Conservation (phyloP, 192 early-diverging fungal genomes). For the Entomortierella beljakovae region DNA sequence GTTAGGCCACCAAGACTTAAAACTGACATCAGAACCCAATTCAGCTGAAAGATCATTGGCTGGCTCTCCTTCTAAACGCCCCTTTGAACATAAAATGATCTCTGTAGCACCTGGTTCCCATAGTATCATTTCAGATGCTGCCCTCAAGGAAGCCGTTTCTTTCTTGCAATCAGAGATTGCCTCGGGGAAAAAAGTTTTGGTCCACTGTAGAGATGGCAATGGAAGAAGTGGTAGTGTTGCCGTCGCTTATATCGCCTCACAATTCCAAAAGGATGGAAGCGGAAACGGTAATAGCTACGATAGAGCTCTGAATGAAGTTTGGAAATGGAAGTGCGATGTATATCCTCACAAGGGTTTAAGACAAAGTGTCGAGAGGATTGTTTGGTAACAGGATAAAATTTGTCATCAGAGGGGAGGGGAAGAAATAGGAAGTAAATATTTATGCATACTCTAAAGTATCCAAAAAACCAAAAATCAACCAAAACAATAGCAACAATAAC, state of each 20-base stretch:
- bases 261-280: constrained; percentile 12
- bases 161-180: constrained; percentile 25
- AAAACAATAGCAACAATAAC: too few relatives aligned
- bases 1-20: background rate
- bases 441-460: too few relatives aligned
- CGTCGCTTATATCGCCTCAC: constrained; percentile 35
- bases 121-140: constrained; percentile 31
- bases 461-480: too few relatives aligned
- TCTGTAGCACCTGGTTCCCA: constrained; percentile 36
- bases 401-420: too few relatives aligned
- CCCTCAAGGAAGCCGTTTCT: constrained; percentile 35
- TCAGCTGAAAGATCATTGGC: too few relatives aligned
- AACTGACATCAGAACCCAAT: too few relatives aligned
- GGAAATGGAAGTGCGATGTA: constrained; percentile 55
- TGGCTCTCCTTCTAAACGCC: too few relatives aligned
- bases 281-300: constrained; percentile 8
- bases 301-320: constrained; percentile 25
- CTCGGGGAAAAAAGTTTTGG: constrained; percentile 44
- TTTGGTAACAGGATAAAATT: constrained; percentile 30
- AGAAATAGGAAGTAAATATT: too few relatives aligned
- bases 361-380: constrained; percentile 25
- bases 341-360: constrained; percentile 47
- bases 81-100: constrained; percentile 41
- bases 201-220: constrained; percentile 51
- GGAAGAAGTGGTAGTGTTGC: constrained; percentile 46